Conservation (phyloP, 2,329 filamentous ascomycete genomes). For the Aspergillus sp. region DNA sequence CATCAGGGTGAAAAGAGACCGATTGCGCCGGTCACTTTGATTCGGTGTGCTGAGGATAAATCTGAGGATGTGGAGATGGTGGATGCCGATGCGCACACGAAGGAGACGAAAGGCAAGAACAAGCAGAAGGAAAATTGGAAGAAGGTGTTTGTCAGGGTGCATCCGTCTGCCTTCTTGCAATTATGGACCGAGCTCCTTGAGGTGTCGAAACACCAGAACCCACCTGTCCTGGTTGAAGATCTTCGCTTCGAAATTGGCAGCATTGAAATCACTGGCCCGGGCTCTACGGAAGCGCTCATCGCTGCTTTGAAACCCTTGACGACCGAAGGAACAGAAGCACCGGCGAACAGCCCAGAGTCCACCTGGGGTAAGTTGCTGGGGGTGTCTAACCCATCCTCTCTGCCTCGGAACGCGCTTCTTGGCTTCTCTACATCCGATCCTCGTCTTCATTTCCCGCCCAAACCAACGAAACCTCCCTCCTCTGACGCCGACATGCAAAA, state of each 20-base stretch:
- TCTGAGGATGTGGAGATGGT: conserved; percentile 38
- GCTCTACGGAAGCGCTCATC: conserved; percentile 74
- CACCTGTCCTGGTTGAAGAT: conserved; percentile 63
- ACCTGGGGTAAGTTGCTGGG: conserved; percentile 45
- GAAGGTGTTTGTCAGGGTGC: conserved; percentile 69
- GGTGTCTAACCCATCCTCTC: conserved; percentile 65
- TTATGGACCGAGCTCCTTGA: conserved; percentile 63
- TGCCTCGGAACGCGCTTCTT: conserved; percentile 70
- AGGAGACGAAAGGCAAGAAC: conserved; percentile 12
- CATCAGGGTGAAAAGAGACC: conserved; percentile 52
- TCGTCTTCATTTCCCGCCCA: conserved; percentile 73
- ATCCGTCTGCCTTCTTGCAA: conserved; percentile 72
- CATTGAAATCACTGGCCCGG: conserved; percentile 69
- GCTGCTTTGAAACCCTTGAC: conserved; percentile 60
- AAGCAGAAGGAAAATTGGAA: conserved; percentile 41
- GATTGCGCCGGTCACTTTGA: conserved; percentile 70
- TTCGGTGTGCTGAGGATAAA: conserved; percentile 64
- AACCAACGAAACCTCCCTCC: conserved; percentile 47
- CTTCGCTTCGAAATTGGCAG: conserved; percentile 71
- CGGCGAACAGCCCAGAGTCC: conserved; percentile 33
- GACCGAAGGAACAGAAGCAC: conserved; percentile 16
- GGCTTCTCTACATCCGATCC: conserved; percentile 76
- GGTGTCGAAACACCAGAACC: conserved; percentile 60
- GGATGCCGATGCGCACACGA: conserved; percentile 19
- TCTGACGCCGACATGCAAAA: conserved; percentile 35